phyloP scores from a whole-genome alignment of 129 eudicot species.

The Heracleum sosnowskyi region DNA sequence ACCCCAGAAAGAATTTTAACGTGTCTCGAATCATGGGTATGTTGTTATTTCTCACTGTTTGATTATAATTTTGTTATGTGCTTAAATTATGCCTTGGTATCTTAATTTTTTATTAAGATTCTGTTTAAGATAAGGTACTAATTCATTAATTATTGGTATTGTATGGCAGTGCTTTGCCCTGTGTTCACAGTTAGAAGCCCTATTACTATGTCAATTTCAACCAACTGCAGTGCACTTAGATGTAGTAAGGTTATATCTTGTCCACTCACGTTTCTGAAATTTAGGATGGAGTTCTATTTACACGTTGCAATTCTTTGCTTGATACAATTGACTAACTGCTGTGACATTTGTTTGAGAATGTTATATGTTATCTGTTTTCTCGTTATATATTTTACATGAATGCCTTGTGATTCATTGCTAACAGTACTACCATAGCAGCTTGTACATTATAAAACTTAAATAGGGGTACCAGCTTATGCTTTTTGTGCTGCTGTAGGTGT shows the following conservation, averaged over 20 bases:
- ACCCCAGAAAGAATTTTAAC: constrained; percentile 23
- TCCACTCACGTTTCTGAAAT: too few species aligned
- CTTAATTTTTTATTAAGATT: too few species aligned
- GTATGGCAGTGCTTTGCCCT: background rate
- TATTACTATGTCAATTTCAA: background rate
- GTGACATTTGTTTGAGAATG: background rate
- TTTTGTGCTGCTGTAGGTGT: background rate
- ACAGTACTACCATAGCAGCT: background rate
- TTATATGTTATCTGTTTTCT: background rate
- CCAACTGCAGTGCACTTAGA: background rate
- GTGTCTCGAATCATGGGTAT: constrained; percentile 13
- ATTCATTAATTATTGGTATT: background rate
- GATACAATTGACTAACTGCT: background rate
- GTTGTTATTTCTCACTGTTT: background rate
- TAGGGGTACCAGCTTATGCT: background rate
- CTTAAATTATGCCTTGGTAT: too few species aligned
- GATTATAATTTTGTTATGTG: too few species aligned
- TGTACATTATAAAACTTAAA: background rate
- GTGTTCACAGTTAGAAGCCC: background rate
- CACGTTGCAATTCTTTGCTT: background rate
- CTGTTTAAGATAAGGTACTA: background rate
- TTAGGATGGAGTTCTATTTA: background rate
- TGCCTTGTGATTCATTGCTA: background rate
- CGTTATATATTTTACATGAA: too few species aligned
- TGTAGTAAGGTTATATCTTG: background rate